Conservation (phyloP, 2,329 filamentous ascomycete genomes). For the Aspergillaceae sp. region DNA sequence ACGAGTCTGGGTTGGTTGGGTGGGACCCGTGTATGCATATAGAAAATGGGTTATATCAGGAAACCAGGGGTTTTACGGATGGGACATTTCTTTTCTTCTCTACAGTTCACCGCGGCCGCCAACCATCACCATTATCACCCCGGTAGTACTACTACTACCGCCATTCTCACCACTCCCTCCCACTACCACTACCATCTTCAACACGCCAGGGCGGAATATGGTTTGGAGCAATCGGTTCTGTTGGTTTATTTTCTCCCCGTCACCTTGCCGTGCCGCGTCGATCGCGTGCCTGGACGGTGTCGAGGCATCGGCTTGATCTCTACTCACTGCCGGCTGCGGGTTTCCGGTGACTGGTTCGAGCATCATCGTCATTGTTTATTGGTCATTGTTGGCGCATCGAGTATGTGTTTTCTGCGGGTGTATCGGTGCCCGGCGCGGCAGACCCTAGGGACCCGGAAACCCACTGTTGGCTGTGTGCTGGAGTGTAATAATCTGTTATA, state of each 20-base stretch:
- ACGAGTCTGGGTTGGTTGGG: not conserved
- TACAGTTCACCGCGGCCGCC: not conserved
- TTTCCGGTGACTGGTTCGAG: not conserved
- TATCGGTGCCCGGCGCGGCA: not conserved
- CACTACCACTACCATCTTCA: not conserved
- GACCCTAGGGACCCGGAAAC: not conserved
- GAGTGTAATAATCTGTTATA: not conserved
- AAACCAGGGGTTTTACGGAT: not conserved
- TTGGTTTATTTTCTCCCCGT: conserved; percentile 6
- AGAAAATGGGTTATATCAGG: not conserved
- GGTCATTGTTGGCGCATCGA: not conserved
- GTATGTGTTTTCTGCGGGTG: not conserved
- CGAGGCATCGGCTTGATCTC: conserved; percentile 1
- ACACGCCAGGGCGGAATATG: not conserved
- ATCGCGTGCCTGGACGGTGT: conserved; percentile 4
- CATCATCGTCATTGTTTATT: too few species aligned
- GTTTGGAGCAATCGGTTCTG: not conserved
- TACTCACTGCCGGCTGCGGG: not conserved
- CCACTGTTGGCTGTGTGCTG: not conserved
- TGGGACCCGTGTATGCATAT: not conserved
- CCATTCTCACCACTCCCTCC: not conserved
- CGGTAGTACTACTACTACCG: not conserved
- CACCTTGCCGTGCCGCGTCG: conserved; percentile 3
- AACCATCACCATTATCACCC: not conserved
- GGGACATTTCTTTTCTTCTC: not conserved